Evolutionary conservation across 2,329 filamentous ascomycete species (phyloP).

Genomic region (Stemphylium vesicarium): DNA sequence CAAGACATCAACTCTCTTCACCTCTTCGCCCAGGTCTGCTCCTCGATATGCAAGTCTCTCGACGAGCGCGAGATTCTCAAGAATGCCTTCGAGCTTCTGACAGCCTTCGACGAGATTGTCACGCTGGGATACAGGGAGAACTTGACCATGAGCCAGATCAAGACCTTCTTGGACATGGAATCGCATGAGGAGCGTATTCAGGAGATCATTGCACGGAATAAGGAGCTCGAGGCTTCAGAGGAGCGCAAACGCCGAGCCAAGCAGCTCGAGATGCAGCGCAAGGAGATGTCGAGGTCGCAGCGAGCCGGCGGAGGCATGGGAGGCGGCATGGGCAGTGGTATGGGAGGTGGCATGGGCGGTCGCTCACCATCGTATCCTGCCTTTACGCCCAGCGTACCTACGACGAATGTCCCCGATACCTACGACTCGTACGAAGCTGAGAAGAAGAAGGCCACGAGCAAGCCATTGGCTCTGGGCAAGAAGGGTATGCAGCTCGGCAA

Average conservation of each 20-base stretch:
- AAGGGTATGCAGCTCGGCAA: conserved; percentile 99
- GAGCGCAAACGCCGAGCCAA: conserved; percentile 99
- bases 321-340: conserved; percentile 36
- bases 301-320: conserved; percentile 53
- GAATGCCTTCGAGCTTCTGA: conserved; percentile 95
- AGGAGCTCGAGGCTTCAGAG: conserved; percentile 96
- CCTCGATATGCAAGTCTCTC: conserved; percentile 92
- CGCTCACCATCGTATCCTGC: conserved; percentile 85
- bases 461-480: conserved; percentile 81
- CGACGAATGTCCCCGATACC: conserved; percentile 72
- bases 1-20: conserved; percentile 99
- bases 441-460: conserved; percentile 87
- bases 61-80: conserved; percentile 94
- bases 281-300: conserved; percentile 83
- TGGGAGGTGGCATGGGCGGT: conserved; percentile 59
- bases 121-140: conserved; percentile 97
- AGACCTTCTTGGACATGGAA: conserved; percentile 99
- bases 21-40: conserved; percentile 95
- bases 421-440: conserved; percentile 96
- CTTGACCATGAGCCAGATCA: conserved; percentile 94
- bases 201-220: conserved; percentile 77
- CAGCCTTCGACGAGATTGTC: conserved; percentile 96
- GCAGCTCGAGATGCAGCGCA: conserved; percentile 97
- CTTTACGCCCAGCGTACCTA: conserved; percentile 80
- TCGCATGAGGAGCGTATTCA: conserved; percentile 98